Conservation (phyloP, 192 early-diverging fungal genomes). For the Chytriomyces hyalinus region DNA sequence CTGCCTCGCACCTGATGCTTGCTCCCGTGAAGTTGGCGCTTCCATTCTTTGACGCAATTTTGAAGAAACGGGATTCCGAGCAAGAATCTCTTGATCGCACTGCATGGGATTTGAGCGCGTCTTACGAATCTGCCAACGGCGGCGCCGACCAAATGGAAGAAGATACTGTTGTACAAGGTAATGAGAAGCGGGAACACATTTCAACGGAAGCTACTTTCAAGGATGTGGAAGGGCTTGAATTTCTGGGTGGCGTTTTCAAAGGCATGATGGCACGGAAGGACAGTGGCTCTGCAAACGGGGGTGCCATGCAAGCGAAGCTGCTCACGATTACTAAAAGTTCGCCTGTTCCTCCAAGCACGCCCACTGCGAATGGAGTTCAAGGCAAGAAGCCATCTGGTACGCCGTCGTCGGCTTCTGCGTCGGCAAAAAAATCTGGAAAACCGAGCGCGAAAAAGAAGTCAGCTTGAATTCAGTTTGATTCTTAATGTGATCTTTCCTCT, state of each 20-base stretch:
- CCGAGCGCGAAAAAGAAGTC: background rate
- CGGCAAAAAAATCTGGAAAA: background rate
- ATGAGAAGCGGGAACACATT: background rate
- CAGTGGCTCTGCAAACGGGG: background rate
- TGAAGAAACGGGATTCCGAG: conserved; percentile 9
- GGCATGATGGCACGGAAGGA: background rate
- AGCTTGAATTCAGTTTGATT: background rate
- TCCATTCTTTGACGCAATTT: conserved; percentile 24
- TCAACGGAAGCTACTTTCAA: background rate
- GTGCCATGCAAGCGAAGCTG: background rate
- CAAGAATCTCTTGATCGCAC: background rate
- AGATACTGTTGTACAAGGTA: background rate
- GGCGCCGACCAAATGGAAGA: background rate
- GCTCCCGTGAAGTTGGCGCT: conserved; percentile 13
- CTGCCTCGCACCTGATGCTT: conserved; percentile 21
- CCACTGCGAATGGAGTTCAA: too few relatives aligned
- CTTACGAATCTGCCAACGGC: background rate
- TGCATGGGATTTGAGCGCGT: background rate
- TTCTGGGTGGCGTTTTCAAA: background rate
- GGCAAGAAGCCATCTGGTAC: background rate
- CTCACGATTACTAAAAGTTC: background rate
- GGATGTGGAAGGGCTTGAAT: conserved; percentile 1
- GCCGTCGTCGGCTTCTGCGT: background rate
- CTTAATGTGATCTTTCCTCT: background rate
- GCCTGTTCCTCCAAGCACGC: too few relatives aligned